phyloP scores from a whole-genome alignment of 805 yeast genomes.

The Ogataea thermomethanolica region DNA sequence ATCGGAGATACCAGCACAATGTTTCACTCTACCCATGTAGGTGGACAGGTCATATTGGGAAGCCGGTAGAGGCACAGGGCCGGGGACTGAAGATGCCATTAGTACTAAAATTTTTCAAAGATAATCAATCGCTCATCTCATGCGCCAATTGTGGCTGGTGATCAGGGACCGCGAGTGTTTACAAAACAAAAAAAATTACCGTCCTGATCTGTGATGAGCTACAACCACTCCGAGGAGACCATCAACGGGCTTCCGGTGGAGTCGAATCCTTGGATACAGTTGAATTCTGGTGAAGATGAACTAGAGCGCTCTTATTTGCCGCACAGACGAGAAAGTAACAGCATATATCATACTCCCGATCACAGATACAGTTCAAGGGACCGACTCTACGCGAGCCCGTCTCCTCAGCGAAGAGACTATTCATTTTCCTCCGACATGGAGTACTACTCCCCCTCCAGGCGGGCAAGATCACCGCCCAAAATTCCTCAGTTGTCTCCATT shows the following conservation, averaged over 20 bases:
- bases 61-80: constrained; percentile 73
- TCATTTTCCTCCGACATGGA: constrained; percentile 23
- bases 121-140: background rate
- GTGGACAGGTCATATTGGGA: constrained; percentile 77
- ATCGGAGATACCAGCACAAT: constrained; percentile 89
- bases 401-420: constrained; percentile 18
- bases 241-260: constrained; percentile 4
- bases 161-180: constrained; percentile 4
- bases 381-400: constrained; percentile 20
- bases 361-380: constrained; percentile 6
- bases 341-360: constrained; percentile 11
- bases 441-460: constrained; percentile 5
- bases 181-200: constrained; percentile 7
- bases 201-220: constrained; percentile 1
- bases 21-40: constrained; percentile 92
- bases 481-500: constrained; percentile 14
- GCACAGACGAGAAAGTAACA: constrained; percentile 6
- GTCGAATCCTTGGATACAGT: constrained; percentile 13
- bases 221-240: constrained; percentile 10
- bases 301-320: constrained; percentile 10
- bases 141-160: constrained; percentile 11
- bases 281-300: constrained; percentile 3
- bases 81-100: constrained; percentile 90
- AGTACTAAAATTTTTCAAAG: constrained; percentile 11
- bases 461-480: background rate